These are phyloP conservation scores for Aspergillus coremiiformis DNA, from an alignment of 495 filamentous ascomycete genomes.

Conservation along the genomic window DNA sequence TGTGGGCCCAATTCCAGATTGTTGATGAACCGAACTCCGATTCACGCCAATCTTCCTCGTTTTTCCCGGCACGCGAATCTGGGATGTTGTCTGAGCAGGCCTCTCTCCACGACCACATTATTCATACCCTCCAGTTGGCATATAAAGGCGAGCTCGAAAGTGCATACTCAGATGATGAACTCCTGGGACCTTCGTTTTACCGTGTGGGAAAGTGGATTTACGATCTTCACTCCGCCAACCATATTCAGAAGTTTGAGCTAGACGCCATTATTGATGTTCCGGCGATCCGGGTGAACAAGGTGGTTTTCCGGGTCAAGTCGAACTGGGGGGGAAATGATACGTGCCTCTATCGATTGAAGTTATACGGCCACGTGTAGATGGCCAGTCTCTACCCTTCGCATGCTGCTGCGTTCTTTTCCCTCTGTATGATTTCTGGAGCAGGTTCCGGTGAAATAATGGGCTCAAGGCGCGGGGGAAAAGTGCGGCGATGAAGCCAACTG, in stretches of 20 bases:
- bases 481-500: no score
- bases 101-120: slow-evolving; percentile 26
- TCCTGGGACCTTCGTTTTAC: slow-evolving; percentile 32
- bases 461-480: no score
- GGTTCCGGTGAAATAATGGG: not conserved
- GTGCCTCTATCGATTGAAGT: slow-evolving; percentile 41
- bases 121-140: slow-evolving; percentile 24
- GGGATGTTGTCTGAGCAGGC: slow-evolving; percentile 5
- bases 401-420: not conserved
- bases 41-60: not conserved
- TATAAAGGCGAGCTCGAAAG: slow-evolving; percentile 21
- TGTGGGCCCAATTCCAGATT: slow-evolving; percentile 36
- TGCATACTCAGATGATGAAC: slow-evolving; percentile 29
- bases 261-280: slow-evolving; percentile 30
- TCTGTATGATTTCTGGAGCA: not conserved
- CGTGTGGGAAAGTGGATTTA: slow-evolving; percentile 41
- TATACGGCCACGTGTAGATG: slow-evolving; percentile 35
- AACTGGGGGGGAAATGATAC: slow-evolving; percentile 43
- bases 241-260: slow-evolving; percentile 33
- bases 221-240: slow-evolving; percentile 23
- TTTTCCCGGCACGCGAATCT: slow-evolving; percentile 3
- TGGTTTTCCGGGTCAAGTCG: slow-evolving; percentile 38
- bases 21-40: slow-evolving; percentile 6
- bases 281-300: slow-evolving; percentile 31
- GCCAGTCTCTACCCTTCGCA: not conserved